Evolutionary conservation across 1,284 basidiomycete genomes (phyloP).

Genomic region (Sporisorium graminicola): DNA sequence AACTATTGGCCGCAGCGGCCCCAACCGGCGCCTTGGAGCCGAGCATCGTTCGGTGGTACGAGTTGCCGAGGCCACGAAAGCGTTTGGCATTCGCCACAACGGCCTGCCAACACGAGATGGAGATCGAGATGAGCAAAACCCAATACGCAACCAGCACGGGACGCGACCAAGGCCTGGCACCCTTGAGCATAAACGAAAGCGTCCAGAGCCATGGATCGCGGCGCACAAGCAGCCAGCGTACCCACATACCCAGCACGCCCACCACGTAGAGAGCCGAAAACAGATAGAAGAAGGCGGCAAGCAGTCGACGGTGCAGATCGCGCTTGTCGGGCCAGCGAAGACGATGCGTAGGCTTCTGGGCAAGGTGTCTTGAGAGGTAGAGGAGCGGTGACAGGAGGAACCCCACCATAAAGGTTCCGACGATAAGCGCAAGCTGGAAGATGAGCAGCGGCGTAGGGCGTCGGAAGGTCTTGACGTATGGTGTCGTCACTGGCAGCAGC

Average conservation of each 20-base stretch:
- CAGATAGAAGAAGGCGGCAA: conserved; percentile 87
- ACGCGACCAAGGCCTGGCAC: conserved; percentile 84
- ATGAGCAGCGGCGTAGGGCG: conserved; percentile 90
- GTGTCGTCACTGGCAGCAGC: conserved; percentile 74
- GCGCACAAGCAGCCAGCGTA: conserved; percentile 85
- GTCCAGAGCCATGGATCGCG: conserved; percentile 92
- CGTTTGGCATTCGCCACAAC: conserved; percentile 57
- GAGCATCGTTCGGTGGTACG: conserved; percentile 35
- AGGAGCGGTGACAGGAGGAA: conserved; percentile 95
- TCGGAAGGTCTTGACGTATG: conserved; percentile 91
- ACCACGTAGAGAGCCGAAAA: conserved; percentile 83
- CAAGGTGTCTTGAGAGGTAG: conserved; percentile 90
- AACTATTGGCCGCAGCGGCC: conserved; percentile 17
- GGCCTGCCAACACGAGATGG: conserved; percentile 88
- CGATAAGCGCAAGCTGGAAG: conserved; percentile 92
- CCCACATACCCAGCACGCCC: conserved; percentile 91
- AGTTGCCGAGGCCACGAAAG: conserved; percentile 40
- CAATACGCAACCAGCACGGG: conserved; percentile 85
- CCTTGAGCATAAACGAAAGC: conserved; percentile 76
- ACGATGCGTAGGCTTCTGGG: conserved; percentile 88
- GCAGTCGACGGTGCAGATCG: conserved; percentile 82
- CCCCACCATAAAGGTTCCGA: conserved; percentile 89
- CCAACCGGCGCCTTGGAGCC: conserved; percentile 19
- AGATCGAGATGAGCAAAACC: conserved; percentile 82
- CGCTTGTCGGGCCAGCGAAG: conserved; percentile 90